phyloP scores from a whole-genome alignment of 495 filamentous ascomycete species.

The Corynascus novoguineensis region DNA sequence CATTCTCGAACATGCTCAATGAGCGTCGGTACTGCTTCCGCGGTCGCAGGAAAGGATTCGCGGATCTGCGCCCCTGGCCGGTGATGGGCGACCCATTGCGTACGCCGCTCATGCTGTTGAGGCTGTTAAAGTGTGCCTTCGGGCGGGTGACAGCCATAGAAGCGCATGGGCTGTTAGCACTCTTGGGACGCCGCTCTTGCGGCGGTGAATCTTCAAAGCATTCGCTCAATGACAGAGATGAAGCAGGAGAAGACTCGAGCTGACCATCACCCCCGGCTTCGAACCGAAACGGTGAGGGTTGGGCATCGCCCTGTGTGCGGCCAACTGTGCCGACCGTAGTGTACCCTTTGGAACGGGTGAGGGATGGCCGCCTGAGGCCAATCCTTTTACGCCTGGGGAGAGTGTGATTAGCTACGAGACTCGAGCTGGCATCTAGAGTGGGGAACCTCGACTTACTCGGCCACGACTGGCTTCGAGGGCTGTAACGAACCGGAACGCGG shows the following conservation, averaged over 20 bases:
- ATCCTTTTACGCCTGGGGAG: constrained; percentile 51
- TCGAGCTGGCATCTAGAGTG: constrained; percentile 6
- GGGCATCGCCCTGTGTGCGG: constrained; percentile 49
- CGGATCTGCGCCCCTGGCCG: constrained; percentile 62
- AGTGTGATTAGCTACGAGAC: constrained; percentile 15
- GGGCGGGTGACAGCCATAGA: constrained; percentile 50
- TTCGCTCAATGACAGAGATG: constrained; percentile 64
- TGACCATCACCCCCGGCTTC: constrained; percentile 56
- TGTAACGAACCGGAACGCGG: constrained; percentile 50
- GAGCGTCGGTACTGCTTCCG: constrained; percentile 86
- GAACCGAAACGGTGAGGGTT: constrained; percentile 70
- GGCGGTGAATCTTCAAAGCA: constrained; percentile 76
- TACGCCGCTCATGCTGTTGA: constrained; percentile 39
- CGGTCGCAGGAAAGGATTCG: constrained; percentile 67
- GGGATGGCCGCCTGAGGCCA: constrained; percentile 54
- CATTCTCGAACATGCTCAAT: constrained; percentile 94
- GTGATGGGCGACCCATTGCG: constrained; percentile 68
- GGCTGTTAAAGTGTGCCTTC: constrained; percentile 53
- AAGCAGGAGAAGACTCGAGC: constrained; percentile 34
- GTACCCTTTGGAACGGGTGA: constrained; percentile 55
- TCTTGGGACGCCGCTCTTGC: constrained; percentile 57
- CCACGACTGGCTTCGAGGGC: constrained; percentile 39
- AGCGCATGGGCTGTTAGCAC: constrained; percentile 50
- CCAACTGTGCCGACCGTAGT: constrained; percentile 48
- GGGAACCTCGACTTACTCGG: constrained; percentile 42